Evolutionary conservation across 495 filamentous ascomycete genomes (phyloP).

Genomic region (Penicillium pulvis): DNA sequence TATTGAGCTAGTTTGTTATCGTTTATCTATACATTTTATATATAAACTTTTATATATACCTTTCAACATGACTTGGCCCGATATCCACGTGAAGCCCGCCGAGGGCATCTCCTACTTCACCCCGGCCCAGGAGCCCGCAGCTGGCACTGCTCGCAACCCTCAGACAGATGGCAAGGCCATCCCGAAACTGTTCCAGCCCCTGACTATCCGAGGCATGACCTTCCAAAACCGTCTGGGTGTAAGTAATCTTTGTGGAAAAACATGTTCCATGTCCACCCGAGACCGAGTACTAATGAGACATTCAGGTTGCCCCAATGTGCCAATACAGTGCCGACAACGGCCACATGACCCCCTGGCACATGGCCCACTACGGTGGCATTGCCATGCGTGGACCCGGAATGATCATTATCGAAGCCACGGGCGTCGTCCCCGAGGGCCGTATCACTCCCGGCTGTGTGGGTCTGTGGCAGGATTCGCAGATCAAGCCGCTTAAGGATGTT

Average conservation of each 20-base stretch:
- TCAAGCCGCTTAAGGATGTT: slow-evolving; percentile 60
- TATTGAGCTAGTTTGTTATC: background rate
- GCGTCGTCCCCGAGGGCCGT: slow-evolving; percentile 69
- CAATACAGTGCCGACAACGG: slow-evolving; percentile 70
- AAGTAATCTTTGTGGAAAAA: slow-evolving; percentile 22
- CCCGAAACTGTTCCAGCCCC: slow-evolving; percentile 70
- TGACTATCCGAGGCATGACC: slow-evolving; percentile 58
- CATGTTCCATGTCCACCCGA: slow-evolving; percentile 2
- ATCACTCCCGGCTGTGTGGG: slow-evolving; percentile 75
- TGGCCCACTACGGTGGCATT: slow-evolving; percentile 59
- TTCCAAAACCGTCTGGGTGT: slow-evolving; percentile 65
- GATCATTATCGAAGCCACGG: slow-evolving; percentile 72
- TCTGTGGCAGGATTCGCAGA: slow-evolving; percentile 74
- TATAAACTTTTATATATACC: background rate
- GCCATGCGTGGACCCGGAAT: slow-evolving; percentile 67
- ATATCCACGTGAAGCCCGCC: slow-evolving; percentile 46
- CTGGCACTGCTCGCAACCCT: slow-evolving; percentile 64
- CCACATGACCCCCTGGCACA: slow-evolving; percentile 64
- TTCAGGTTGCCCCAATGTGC: slow-evolving; percentile 61
- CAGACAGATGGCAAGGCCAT: slow-evolving; percentile 56
- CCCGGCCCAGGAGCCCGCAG: slow-evolving; percentile 62
- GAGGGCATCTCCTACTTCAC: slow-evolving; percentile 67
- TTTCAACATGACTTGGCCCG: slow-evolving; percentile 33
- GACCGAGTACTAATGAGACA: slow-evolving; percentile 1
- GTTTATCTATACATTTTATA: too few relatives aligned